Evolutionary conservation across 2,329 filamentous ascomycete species (phyloP).

Genomic region (Gaeumannomyces tritici): DNA sequence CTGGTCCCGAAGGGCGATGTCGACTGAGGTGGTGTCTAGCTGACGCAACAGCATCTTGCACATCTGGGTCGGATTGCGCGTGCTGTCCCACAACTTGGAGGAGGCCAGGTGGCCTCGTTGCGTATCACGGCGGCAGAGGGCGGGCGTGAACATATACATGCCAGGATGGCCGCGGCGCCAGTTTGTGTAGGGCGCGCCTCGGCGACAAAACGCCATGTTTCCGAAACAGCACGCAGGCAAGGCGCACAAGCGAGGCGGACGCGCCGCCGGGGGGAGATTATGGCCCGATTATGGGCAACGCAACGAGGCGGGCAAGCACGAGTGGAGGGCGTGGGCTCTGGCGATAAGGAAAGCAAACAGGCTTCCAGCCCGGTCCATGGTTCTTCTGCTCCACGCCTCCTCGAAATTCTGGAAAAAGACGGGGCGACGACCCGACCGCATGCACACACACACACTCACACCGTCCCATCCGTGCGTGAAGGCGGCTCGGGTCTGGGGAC

Average conservation of each 20-base stretch:
- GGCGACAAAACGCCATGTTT: neutral
- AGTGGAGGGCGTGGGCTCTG: neutral
- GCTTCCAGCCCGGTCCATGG: neutral
- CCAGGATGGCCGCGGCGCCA: too few species aligned
- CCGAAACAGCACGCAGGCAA: neutral
- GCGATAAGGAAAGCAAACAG: too few species aligned
- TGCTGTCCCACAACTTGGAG: neutral
- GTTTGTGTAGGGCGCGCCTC: too few species aligned
- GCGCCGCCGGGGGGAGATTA: neutral
- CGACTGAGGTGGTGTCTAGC: neutral
- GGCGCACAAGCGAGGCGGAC: neutral
- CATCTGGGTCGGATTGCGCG: neutral
- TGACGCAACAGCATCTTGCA: neutral
- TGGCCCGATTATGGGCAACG: neutral
- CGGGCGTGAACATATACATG: neutral
- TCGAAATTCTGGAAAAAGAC: neutral
- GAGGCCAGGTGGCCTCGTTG: neutral
- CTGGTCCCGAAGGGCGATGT: neutral
- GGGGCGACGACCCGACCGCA: too few species aligned
- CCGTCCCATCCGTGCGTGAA: too few species aligned
- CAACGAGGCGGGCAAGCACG: neutral
- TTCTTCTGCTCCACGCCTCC: too few species aligned
- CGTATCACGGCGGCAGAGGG: neutral
- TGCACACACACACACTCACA: too few species aligned
- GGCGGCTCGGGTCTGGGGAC: too few species aligned